phyloP scores from a whole-genome alignment of 1,284 basidiomycete species.

The Apiotrichum montevideense region DNA sequence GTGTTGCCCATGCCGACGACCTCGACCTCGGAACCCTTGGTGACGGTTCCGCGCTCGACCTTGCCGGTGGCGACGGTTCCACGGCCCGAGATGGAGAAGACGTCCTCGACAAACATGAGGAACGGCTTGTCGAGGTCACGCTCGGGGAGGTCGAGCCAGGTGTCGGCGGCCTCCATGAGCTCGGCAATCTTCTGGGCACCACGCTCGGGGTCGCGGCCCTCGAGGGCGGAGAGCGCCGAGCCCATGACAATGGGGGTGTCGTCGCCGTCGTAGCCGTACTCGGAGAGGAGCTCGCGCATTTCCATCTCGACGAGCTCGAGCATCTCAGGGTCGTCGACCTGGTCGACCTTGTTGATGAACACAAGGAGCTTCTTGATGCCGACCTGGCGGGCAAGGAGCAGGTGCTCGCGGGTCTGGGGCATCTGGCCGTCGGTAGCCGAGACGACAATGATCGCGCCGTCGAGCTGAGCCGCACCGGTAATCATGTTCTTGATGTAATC shows the following conservation, averaged over 20 bases:
- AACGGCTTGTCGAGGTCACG: conserved; percentile 98
- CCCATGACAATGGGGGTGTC: conserved; percentile 95
- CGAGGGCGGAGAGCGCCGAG: conserved; percentile 89
- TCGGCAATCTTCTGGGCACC: conserved; percentile 77
- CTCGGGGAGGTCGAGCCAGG: conserved; percentile 89
- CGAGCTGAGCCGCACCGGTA: conserved; percentile 98
- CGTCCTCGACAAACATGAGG: conserved; percentile 94
- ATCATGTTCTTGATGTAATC: conserved; percentile 95
- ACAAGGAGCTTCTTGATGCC: conserved; percentile 98
- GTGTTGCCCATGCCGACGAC: conserved; percentile 78
- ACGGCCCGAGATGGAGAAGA: conserved; percentile 96
- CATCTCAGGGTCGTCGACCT: conserved; percentile 96
- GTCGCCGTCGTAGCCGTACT: conserved; percentile 95
- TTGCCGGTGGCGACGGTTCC: conserved; percentile 97
- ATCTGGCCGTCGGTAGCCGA: conserved; percentile 99
- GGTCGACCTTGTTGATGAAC: conserved; percentile 96
- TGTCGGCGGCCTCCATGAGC: conserved; percentile 82
- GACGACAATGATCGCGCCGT: conserved; percentile 94
- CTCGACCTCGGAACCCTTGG: conserved; percentile 92
- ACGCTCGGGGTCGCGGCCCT: conserved; percentile 70
- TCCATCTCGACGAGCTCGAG: conserved; percentile 99
- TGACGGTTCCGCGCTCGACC: conserved; percentile 89
- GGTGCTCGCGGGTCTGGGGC: conserved; percentile 98
- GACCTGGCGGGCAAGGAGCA: conserved; percentile 95
- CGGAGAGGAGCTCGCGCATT: conserved; percentile 93